These are phyloP conservation scores for Serendipita sp. DNA, from an alignment of 768 basidiomycete species.

Conservation along the genomic window DNA sequence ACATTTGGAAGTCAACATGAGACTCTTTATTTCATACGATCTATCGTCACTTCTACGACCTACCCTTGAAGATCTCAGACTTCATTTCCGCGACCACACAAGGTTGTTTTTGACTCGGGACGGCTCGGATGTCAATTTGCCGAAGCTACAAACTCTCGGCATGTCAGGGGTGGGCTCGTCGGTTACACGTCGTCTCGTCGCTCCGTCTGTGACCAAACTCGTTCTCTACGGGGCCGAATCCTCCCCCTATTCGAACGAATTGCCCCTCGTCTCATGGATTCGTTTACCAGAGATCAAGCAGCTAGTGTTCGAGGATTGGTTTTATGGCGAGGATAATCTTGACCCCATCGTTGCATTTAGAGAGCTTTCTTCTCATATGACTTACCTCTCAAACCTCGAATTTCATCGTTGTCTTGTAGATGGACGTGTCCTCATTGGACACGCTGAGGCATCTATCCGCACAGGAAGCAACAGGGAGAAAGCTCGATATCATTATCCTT, in stretches of 20 bases:
- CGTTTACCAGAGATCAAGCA: not conserved
- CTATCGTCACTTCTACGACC: not conserved
- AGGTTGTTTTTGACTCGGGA: not conserved
- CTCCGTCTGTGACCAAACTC: not conserved
- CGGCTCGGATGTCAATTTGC: not conserved
- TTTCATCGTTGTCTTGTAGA: not conserved
- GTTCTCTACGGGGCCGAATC: not conserved
- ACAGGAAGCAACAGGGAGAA: not conserved
- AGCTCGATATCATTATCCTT: not conserved
- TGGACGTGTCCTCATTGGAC: not conserved
- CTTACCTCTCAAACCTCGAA: not conserved
- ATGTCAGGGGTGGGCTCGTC: not conserved
- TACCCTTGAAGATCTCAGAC: not conserved
- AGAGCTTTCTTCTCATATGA: not conserved
- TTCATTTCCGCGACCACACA: not conserved
- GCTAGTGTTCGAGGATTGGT: not conserved
- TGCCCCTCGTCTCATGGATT: not conserved
- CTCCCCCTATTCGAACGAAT: not conserved
- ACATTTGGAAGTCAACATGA: not conserved
- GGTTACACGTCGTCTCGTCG: not conserved
- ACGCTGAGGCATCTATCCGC: not conserved
- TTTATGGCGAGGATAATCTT: not conserved
- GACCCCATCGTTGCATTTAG: not conserved
- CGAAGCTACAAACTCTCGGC: not conserved
- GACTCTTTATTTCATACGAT: not conserved